Evolutionary conservation across 2,329 filamentous ascomycete genomes (phyloP).

Genomic region (Diplodia corticola): DNA sequence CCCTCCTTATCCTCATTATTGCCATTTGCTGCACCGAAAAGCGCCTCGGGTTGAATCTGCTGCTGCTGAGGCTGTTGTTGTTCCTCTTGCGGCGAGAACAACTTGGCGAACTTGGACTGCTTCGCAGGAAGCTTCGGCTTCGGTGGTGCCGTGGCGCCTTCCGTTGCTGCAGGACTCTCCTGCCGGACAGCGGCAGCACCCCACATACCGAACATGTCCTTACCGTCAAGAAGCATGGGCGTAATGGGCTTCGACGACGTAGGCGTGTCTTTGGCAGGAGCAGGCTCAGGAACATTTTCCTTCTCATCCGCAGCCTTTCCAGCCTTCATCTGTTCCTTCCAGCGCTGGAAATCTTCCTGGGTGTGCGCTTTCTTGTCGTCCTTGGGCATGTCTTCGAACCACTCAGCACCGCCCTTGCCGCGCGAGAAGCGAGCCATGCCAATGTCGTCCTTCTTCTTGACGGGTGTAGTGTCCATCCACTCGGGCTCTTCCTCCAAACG

Average conservation of each 20-base stretch:
- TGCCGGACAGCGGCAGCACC: conserved; percentile 45
- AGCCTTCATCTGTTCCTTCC: conserved; percentile 88
- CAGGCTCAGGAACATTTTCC: conserved; percentile 39
- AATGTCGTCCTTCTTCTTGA: conserved; percentile 61
- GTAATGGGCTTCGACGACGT: conserved; percentile 53
- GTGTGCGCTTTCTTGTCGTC: conserved; percentile 74
- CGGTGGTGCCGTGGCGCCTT: conserved; percentile 25
- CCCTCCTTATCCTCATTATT: conserved; percentile 76
- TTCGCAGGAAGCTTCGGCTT: conserved; percentile 52
- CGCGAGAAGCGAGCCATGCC: conserved; percentile 20
- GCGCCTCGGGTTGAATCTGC: conserved; percentile 23
- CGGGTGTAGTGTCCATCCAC: conserved; percentile 14
- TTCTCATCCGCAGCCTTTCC: conserved; percentile 53
- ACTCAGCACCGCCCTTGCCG: conserved; percentile 62
- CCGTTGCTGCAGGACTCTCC: conserved; percentile 27
- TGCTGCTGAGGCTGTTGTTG: conserved; percentile 26
- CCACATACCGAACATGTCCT: conserved; percentile 67
- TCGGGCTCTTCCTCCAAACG: conserved; percentile 44
- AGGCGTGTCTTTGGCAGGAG: conserved; percentile 28
- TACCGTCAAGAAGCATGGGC: conserved; percentile 66
- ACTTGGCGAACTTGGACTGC: conserved; percentile 80
- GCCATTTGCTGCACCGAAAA: conserved; percentile 35
- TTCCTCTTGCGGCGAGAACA: conserved; percentile 53
- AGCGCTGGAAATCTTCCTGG: conserved; percentile 88
- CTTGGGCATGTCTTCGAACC: conserved; percentile 70